Evolutionary conservation across 1,139 yeast genomes (phyloP).

Genomic region (Saccharomyces hybrid): DNA sequence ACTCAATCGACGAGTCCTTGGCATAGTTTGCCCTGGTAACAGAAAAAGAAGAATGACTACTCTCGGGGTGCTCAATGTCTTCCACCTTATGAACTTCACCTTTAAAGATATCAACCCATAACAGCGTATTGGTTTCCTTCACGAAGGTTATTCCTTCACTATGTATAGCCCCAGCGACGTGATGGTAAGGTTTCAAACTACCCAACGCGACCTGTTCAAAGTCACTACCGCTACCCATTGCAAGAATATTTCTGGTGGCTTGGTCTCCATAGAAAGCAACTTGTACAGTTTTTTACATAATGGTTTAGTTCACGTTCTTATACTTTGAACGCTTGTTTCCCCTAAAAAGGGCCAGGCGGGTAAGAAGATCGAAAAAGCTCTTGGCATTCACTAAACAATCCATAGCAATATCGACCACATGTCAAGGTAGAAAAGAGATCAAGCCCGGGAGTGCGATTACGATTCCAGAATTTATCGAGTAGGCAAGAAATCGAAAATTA

Average conservation of each 20-base stretch:
- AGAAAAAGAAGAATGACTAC: constrained; percentile 37
- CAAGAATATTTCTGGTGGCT: not conserved
- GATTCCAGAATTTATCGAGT: too few relatives aligned
- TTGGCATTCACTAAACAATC: too few relatives aligned
- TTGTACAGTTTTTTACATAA: too few relatives aligned
- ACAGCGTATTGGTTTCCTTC: constrained; percentile 45
- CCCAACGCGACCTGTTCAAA: constrained; percentile 5
- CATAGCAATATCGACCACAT: too few relatives aligned
- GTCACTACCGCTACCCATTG: not conserved
- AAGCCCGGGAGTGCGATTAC: too few relatives aligned
- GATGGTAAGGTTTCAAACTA: constrained; percentile 11
- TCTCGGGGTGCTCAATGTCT: constrained; percentile 6
- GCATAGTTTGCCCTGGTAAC: constrained; percentile 17
- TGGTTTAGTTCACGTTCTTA: too few relatives aligned
- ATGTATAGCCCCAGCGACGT: constrained; percentile 41
- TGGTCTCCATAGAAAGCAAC: not conserved
- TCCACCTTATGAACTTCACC: constrained; percentile 48
- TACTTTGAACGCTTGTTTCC: too few relatives aligned
- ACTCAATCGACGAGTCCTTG: constrained; percentile 10
- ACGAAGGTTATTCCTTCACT: constrained; percentile 66
- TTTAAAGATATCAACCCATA: constrained; percentile 63
- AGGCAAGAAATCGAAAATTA: too few relatives aligned
- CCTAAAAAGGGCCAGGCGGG: too few relatives aligned
- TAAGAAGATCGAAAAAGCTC: too few relatives aligned
- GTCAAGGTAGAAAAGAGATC: too few relatives aligned